Evolutionary conservation across 768 basidiomycete genomes (phyloP).

Genomic region (Tremella fuciformis): DNA sequence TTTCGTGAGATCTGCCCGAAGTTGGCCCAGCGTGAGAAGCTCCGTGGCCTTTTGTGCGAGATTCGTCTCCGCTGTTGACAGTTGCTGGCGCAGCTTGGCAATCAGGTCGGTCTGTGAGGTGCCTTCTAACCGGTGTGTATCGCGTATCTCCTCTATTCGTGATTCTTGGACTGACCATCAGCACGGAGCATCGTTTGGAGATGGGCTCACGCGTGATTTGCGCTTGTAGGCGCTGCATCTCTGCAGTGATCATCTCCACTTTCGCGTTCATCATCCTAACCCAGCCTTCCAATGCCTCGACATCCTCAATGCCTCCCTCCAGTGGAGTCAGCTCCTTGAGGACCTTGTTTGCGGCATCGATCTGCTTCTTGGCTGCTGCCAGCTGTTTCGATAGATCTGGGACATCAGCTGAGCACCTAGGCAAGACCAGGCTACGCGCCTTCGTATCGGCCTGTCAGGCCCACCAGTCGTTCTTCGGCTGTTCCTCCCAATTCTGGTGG

Average conservation of each 20-base stretch:
- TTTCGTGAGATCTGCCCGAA: conserved; percentile 66
- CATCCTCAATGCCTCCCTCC: conserved; percentile 62
- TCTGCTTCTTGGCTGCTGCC: conserved; percentile 24
- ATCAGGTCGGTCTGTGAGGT: conserved; percentile 74
- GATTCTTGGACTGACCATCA: conserved; percentile 70
- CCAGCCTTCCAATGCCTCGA: conserved; percentile 68
- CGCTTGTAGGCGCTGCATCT: conserved; percentile 69
- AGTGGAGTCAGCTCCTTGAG: conserved; percentile 71
- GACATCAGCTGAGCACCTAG: background rate
- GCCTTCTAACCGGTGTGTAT: conserved; percentile 75
- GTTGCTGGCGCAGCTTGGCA: conserved; percentile 65
- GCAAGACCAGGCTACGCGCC: conserved; percentile 10
- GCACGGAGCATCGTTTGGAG: background rate
- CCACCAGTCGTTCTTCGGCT: conserved; percentile 14
- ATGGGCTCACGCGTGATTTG: conserved; percentile 66
- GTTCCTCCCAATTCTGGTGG: background rate
- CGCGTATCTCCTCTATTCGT: conserved; percentile 76
- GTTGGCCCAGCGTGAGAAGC: conserved; percentile 60
- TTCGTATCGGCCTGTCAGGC: conserved; percentile 24
- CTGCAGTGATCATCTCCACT: conserved; percentile 71
- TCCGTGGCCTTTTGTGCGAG: conserved; percentile 56
- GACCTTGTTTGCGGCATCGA: conserved; percentile 57
- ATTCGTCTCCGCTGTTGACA: conserved; percentile 68
- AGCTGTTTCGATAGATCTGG: conserved; percentile 25
- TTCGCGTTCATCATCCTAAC: conserved; percentile 66